Conservation (phyloP, 163 green algal species). For the Picocystis sp. region DNA sequence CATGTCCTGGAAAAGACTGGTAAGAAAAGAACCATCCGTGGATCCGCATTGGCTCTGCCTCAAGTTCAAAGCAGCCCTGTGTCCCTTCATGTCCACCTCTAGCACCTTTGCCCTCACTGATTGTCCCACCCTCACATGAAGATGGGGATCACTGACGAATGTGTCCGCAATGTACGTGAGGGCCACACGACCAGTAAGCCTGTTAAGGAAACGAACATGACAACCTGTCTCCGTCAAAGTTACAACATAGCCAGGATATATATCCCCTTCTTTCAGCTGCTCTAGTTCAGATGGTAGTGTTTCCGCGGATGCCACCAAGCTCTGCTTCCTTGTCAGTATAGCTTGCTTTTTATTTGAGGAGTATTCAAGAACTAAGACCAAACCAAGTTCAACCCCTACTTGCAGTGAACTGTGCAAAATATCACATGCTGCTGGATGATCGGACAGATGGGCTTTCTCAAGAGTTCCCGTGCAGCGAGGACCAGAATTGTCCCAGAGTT, state of each 20-base stretch:
- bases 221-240: slow-evolving; percentile 38
- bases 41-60: not conserved
- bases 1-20: not conserved
- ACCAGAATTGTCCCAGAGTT: no score
- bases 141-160: slow-evolving; percentile 50
- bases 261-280: slow-evolving; percentile 23
- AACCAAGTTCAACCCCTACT: slow-evolving; percentile 22
- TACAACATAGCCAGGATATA: slow-evolving; percentile 64
- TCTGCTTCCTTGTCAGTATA: slow-evolving; percentile 49
- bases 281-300: slow-evolving; percentile 28
- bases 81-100: slow-evolving; percentile 5
- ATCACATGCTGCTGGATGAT: slow-evolving; percentile 43
- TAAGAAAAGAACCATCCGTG: not conserved
- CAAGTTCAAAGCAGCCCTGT: not conserved
- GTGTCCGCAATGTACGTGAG: slow-evolving; percentile 63
- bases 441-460: slow-evolving; percentile 51
- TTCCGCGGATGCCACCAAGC: slow-evolving; percentile 38
- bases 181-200: slow-evolving; percentile 51
- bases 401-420: slow-evolving; percentile 27
- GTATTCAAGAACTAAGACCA: slow-evolving; percentile 6
- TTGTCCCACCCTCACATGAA: slow-evolving; percentile 46
- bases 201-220: slow-evolving; percentile 57
- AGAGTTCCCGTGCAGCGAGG: slow-evolving; percentile 13
- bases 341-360: slow-evolving; percentile 15
- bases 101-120: slow-evolving; percentile 41